These are phyloP conservation scores for Tricholoma sp. DNA, from an alignment of 768 basidiomycete genomes.

Conservation along the genomic window DNA sequence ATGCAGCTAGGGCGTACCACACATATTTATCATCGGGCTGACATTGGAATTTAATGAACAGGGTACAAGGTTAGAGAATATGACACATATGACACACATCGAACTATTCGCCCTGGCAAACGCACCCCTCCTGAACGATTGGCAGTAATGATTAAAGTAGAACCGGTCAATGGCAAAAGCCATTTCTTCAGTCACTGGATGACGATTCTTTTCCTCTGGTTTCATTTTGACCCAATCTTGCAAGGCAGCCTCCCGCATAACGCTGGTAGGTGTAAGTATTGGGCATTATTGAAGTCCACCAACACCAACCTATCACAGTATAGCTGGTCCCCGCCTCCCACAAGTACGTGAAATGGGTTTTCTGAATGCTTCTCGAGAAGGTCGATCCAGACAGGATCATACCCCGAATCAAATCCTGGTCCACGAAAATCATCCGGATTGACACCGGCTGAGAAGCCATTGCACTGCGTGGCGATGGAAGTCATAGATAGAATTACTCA, in stretches of 20 bases:
- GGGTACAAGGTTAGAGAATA: slow-evolving; percentile 2
- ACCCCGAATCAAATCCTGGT: slow-evolving; percentile 74
- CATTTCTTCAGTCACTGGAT: slow-evolving; percentile 68
- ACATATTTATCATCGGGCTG: slow-evolving; percentile 87
- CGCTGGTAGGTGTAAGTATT: slow-evolving; percentile 29
- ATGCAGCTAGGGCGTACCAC: slow-evolving; percentile 42
- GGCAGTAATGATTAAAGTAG: slow-evolving; percentile 90
- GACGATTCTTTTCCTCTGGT: slow-evolving; percentile 51
- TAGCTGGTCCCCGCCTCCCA: slow-evolving; percentile 92
- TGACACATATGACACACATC: slow-evolving; percentile 61
- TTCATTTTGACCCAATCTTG: slow-evolving; percentile 78
- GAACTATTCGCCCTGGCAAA: slow-evolving; percentile 89
- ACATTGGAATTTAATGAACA: slow-evolving; percentile 1
- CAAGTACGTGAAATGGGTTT: slow-evolving; percentile 82
- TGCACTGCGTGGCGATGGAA: slow-evolving; percentile 48
- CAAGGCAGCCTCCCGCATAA: slow-evolving; percentile 85
- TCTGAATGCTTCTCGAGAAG: slow-evolving; percentile 77
- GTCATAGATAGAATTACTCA: not conserved
- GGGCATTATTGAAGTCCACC: not conserved
- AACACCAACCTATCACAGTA: slow-evolving; percentile 71
- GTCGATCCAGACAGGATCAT: slow-evolving; percentile 93
- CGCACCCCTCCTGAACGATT: slow-evolving; percentile 78
- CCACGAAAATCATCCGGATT: slow-evolving; percentile 84
- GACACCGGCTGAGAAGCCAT: slow-evolving; percentile 85
- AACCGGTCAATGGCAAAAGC: slow-evolving; percentile 74